Evolutionary conservation across 1,284 basidiomycete genomes (phyloP), one percentile per base, ranked within the genome.

Genomic region (Rhizoctonia solani): DNA sequence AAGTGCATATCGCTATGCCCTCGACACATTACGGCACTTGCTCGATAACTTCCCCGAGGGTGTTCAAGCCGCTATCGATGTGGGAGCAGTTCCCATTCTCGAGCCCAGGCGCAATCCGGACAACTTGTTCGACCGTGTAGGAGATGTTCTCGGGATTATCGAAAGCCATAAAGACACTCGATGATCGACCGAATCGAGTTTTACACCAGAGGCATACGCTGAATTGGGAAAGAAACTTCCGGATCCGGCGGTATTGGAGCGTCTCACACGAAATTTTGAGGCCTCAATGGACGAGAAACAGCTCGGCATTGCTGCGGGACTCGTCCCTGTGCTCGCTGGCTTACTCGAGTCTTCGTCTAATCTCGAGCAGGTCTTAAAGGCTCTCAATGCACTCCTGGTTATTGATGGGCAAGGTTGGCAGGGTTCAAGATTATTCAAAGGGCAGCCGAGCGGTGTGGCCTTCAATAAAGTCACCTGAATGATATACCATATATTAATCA

Each of bases 401-500:
- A 49, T 49, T 4, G 47, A 63, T 41, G 59, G 59, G 30, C 46
- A 39, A 39, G 23, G 34, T 27, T 23, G 47, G 23, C 23, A 37
- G 59, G 47, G 16, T 25, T 29, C 44, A 41, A 30, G 13, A 23
- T 49, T 30, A 34, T 47, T 23, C 30, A 37, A 16, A 52, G 1
- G 32, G 49, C 30, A 5, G 59, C 32, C 8, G 16, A 52, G 21
- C 8, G 21, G 23, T 52, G 34, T 53, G 49, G 59, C 21, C 25
- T 63, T 11, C 75, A 70, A 91, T 84, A 0, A 85, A 85, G 52
- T 90, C 87, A 9, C 77, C 73, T 63, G 21, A 23, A 25, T 19
- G 39, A 9, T 6, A 11, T 19, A 49, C 27, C 13, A 37, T 21
- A 9, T 37, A 25, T 50, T 30, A 25, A 14, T 11, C 50, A 16